phyloP scores from a whole-genome alignment of 257 asterid species.

The Agastache rugosa region DNA sequence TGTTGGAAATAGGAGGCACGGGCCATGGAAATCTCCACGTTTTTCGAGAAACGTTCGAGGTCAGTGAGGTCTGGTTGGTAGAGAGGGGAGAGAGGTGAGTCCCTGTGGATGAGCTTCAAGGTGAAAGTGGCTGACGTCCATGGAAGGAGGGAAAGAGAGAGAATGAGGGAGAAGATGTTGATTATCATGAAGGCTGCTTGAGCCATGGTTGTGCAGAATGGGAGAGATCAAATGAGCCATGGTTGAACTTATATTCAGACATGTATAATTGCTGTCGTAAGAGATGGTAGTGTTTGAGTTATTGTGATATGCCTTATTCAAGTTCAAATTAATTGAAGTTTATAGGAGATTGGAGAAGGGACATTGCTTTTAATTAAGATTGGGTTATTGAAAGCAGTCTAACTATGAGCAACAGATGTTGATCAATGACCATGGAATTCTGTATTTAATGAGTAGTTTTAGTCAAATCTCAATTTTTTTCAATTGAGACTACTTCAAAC shows the following conservation, averaged over 20 bases:
- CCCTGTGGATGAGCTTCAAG: constrained; percentile 46
- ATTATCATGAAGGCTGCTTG: constrained; percentile 7
- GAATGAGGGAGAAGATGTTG: constrained; percentile 15
- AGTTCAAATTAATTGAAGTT: constrained; percentile 3
- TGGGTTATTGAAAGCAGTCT: not conserved
- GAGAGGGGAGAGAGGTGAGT: constrained; percentile 45
- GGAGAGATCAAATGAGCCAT: not conserved
- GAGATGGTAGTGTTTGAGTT: constrained; percentile 28
- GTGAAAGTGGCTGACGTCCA: constrained; percentile 23
- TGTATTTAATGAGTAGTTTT: too few relatives aligned
- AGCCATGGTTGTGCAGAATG: constrained; percentile 25
- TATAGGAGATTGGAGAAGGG: not conserved
- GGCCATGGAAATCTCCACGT: constrained; percentile 25
- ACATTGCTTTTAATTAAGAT: not conserved
- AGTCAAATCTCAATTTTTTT: too few relatives aligned
- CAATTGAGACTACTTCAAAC: too few relatives aligned
- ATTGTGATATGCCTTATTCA: constrained; percentile 21
- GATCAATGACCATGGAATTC: too few relatives aligned
- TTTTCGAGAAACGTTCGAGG: constrained; percentile 33
- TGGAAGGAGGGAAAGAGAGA: constrained; percentile 18
- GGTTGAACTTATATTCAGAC: not conserved
- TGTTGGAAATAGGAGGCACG: constrained; percentile 35
- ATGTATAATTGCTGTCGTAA: not conserved
- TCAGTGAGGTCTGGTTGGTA: constrained; percentile 42
- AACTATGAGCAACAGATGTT: too few relatives aligned